Evolutionary conservation across 2,329 filamentous ascomycete genomes (phyloP), one percentile per base, ranked within the genome.

Genomic region (Aspergillus costaricaensis): DNA sequence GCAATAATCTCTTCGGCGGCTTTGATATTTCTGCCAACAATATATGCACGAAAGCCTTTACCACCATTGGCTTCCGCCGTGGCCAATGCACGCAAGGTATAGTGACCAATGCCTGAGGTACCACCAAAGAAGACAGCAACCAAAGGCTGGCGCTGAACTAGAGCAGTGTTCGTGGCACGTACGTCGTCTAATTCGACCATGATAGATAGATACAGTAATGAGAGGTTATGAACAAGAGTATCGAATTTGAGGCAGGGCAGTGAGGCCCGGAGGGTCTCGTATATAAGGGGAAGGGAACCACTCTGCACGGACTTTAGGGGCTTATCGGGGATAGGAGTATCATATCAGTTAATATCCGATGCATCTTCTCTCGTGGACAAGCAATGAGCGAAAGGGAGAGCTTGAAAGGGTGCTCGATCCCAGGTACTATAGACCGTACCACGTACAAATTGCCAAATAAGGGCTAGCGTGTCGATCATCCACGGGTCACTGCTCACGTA

Each of bases 71-170:
- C 30, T 47, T 44, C 43, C 1, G 50, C 57, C 8, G 27, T 47
- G 25, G 50, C 50, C 6, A 59, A 30, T 14, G 57, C 57, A 27
- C 57, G 49, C 10, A 59, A 39, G 8, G 57, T 59, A 41, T 59
- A 60, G 47, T 52, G 53, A 17, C 47, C 58, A 25, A 56, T 60
- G 32, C 58, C 58, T 47, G 58, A 56, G 47, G 53, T 60, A 30
- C 52, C 58, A 5, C 57, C 57, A 17, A 59, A 54, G 36, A 60
- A 59, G 30, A 54, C 57, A 8, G 57, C 57, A n/a, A 59, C 57
- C 19, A 59, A 41, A n/a, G 57, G 50, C 43, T 54, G 57, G 23
- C 32, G 27, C 14, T 30, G 39, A 4, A 59, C 57, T 10, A 59
- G 15, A 21, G 49, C 27, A 14, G 57, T 27, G 30, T 54, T 59